phyloP scores from a whole-genome alignment of 1,139 yeast species.

The Keqinozyma sinolaborantium region DNA sequence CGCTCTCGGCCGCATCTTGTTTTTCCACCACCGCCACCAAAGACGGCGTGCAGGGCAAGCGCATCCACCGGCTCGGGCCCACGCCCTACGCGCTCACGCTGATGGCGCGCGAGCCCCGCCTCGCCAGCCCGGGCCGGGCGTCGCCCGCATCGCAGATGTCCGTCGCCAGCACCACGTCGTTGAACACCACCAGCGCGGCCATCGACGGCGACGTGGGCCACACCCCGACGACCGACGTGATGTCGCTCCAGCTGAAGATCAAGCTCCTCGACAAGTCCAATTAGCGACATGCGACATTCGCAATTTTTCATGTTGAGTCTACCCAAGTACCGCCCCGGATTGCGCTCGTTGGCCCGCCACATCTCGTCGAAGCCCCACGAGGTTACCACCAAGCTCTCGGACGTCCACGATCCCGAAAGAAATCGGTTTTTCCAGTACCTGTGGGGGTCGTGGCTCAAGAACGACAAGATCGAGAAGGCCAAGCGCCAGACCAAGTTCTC shows the following conservation, averaged over 20 bases:
- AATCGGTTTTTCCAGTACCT: constrained; percentile 78
- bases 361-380: constrained; percentile 24
- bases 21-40: constrained; percentile 70
- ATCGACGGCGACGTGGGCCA: constrained; percentile 24
- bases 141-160: neutral
- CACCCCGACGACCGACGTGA: neutral
- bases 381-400: constrained; percentile 50
- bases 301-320: neutral
- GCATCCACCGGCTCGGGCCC: constrained; percentile 45
- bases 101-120: constrained; percentile 18
- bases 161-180: constrained; percentile 10
- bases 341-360: neutral
- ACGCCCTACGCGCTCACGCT: constrained; percentile 32
- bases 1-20: constrained; percentile 54
- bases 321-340: constrained; percentile 5
- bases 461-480: constrained; percentile 70
- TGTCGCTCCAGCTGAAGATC: neutral
- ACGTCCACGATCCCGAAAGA: constrained; percentile 66
- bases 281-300: neutral
- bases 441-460: constrained; percentile 93
- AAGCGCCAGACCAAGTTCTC: constrained; percentile 82
- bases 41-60: constrained; percentile 67
- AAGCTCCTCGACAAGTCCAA: neutral
- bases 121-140: neutral
- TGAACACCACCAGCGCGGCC: constrained; percentile 31